These are phyloP conservation scores for Colletotrichum sp. DNA, from an alignment of 2,329 filamentous ascomycete species.

Conservation along the genomic window DNA sequence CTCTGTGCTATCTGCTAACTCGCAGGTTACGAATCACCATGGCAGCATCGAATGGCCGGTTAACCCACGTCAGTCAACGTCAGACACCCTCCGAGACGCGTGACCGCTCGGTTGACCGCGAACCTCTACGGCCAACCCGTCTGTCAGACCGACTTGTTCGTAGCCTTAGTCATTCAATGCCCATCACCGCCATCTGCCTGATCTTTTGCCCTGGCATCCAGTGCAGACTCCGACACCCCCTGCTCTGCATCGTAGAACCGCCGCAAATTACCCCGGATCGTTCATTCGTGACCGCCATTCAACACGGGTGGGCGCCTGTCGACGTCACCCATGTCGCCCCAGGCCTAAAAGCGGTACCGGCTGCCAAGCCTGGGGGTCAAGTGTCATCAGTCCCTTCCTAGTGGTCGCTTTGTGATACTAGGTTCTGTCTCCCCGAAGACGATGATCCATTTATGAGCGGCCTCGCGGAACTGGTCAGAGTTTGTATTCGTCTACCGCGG, in stretches of 20 bases:
- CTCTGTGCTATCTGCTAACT: background rate
- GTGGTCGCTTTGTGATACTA: background rate
- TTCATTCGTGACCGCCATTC: background rate
- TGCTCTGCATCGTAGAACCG: background rate
- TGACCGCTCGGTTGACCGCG: background rate
- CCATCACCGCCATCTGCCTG: background rate
- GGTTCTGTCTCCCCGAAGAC: background rate
- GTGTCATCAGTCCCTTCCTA: background rate
- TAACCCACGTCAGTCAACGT: background rate
- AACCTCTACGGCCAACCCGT: background rate
- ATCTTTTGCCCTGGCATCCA: background rate
- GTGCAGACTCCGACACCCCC: background rate
- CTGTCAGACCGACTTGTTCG: background rate
- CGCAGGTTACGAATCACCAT: background rate
- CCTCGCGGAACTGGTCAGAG: background rate
- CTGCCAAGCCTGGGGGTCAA: background rate
- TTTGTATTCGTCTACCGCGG: conserved; percentile 15
- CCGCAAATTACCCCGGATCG: background rate
- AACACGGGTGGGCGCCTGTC: background rate
- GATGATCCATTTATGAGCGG: background rate
- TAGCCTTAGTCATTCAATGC: background rate
- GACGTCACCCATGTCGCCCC: background rate
- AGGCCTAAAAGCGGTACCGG: background rate
- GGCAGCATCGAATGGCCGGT: background rate
- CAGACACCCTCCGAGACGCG: background rate